Base-by-base conservation (phyloP, 1,284 basidiomycete genomes). In the Leucoagaricus sp. region DNA sequence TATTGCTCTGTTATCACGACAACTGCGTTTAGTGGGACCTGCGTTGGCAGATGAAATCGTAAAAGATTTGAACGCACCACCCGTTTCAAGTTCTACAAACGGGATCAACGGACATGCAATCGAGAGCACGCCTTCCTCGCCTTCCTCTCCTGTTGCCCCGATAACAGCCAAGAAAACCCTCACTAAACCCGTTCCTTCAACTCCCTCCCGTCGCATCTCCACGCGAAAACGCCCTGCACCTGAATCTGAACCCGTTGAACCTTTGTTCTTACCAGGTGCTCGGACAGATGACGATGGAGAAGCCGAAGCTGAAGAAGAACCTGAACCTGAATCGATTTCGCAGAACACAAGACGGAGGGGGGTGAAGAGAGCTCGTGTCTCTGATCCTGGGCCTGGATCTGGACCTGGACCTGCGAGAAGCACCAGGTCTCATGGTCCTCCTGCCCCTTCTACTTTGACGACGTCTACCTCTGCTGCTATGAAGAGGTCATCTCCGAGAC, bases 311-410 rank as follows among this genome's bases (percentile, higher is more conserved):
- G 33, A 8, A 23, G 21, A 36, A 41, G 13, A 25, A 10, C 33
- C 23, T 7, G 33, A 34, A 7, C 49, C 48, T 25, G 55, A 61
- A 17, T 49, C 48, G 1, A 19, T 21, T 3, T 55, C 59, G 6
- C 65, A 64, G 40, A 64, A 67, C 29, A 66, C 65, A 8, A 63
- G 65, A 9, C 64, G 34, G 49, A 64, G 63, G 42, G 63, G 64
- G 17, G 53, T 58, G 8, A 68, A 68, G 47, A 63, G 67, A 26
- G 64, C 65, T 49, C 64, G 63, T 49, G 53, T 67, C 34, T 52
- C 57, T 7, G 57, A 62, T 42, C 54, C 54, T 45, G 47, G 47
- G 25, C 60, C 56, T n/a, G 46, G 52, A 10, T 49, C 56, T 17
- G 61, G 47, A 29, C 60, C 56, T n/a, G 46, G 52, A 10, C 51